Base-by-base conservation (phyloP, 257 asterid species). In the Ligustrum vulgare region DNA sequence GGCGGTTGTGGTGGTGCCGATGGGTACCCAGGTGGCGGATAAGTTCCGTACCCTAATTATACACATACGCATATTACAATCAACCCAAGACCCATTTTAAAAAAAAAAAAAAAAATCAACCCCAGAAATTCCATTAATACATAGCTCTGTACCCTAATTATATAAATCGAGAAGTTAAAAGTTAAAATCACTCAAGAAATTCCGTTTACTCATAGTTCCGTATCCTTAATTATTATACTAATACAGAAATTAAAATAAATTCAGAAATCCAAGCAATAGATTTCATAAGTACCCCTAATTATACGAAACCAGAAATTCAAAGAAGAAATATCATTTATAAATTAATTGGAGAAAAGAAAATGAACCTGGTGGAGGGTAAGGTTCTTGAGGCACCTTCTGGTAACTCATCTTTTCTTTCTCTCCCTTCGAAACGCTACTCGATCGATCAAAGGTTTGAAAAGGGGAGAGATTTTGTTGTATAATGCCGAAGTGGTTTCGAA, bases 1-100 rank as follows among this genome's bases (percentile, higher is more conserved):
- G 86, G 79, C 16, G 89, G 85, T 8, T 80, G 86, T 33, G 96
- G 93, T 47, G 96, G 91, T 16, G 92, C 90, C 9, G 91, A 80
- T 8, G 89, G 86, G 67, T 85, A 77, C 36, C 75, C 86, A 25
- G 86, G 94, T 4, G 92, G 96, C 56, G 91, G 90, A 74, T 88
- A 87, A 7, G 85, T 69, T 3, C 88, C 85, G 23, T 83, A 86
- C 41, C 95, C 97, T 90, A 43, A 66, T 69, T 72, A 43, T 72
- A 51, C 69, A 69, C 32, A 72, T 33, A 63, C 67, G 5, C 11
- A 22, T 23, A 60, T 25, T 22, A 60, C 23, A 22, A 60, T 60
- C 62, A 25, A 60, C 28, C 33, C 67, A 60, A n/a, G n/a, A n/a
- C n/a, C n/a, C n/a, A n/a, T n/a, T n/a, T n/a, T n/a, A n/a, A n/a